These are phyloP conservation scores for Cephalotrichum gorgonifer DNA, from an alignment of 2,329 filamentous ascomycete genomes.

Conservation along the genomic window DNA sequence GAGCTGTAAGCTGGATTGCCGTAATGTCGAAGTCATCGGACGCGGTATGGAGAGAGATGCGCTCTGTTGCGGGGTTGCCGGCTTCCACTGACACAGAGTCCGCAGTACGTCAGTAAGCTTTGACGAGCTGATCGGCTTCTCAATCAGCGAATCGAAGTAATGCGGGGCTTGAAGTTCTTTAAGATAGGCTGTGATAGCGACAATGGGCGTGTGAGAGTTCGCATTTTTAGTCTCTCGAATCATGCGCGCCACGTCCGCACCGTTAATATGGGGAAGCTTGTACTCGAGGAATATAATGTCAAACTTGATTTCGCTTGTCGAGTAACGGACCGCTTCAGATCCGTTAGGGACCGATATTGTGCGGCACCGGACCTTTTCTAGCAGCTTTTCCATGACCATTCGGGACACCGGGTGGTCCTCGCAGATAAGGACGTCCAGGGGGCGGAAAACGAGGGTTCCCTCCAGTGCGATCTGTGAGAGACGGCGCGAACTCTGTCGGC, in stretches of 20 bases:
- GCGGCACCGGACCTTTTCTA: conserved; percentile 90
- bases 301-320: conserved; percentile 95
- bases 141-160: conserved; percentile 89
- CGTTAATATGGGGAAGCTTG: conserved; percentile 88
- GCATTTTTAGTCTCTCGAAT: conserved; percentile 93
- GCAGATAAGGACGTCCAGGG: conserved; percentile 88
- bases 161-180: conserved; percentile 93
- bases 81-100: conserved; percentile 87
- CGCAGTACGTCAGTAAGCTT: conserved; percentile 85
- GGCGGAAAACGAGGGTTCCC: conserved; percentile 77
- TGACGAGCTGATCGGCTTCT: conserved; percentile 89
- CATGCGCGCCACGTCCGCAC: conserved; percentile 93
- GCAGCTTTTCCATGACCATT: conserved; percentile 96
- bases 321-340: conserved; percentile 83
- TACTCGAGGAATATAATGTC: conserved; percentile 98
- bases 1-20: conserved; percentile 49
- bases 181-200: conserved; percentile 94
- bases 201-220: conserved; percentile 89
- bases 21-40: conserved; percentile 52
- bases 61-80: conserved; percentile 44
- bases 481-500: conserved; percentile 89
- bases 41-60: conserved; percentile 39
- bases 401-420: conserved; percentile 96
- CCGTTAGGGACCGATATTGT: conserved; percentile 88
- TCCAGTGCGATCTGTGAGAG: conserved; percentile 83